A percentile compares a stretch with the other conserved stretches of the same genome.
phyloP scores from a whole-genome alignment of 164 flowering plant genomes.

The grape (Vitis vinifera) region ASM3070453v1 NC_081821.1:10577501-10578000 shows the following conservation, averaged over 20 bases:
- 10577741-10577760: no score
- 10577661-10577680: conserved; percentile 3
- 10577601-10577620: conserved; percentile 13
- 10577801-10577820: no score
- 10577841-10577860: no score
- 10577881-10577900: background rate
- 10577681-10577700: conserved; percentile 10
- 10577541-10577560: no score
- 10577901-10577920: no score
- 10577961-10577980: background rate
- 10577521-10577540: no score
- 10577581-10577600: conserved; percentile 18
- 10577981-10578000: background rate
- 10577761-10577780: no score
- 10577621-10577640: conserved; percentile 11
- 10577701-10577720: background rate
- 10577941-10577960: background rate
- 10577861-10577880: background rate
- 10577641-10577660: conserved; percentile 11
- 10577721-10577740: background rate
- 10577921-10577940: background rate
- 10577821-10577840: no score
- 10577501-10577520: background rate
- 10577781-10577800: no score
- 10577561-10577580: conserved; percentile 15